These are phyloP conservation scores for Plantago ovata DNA, from an alignment of 257 asterid species.

Conservation along the genomic window DNA sequence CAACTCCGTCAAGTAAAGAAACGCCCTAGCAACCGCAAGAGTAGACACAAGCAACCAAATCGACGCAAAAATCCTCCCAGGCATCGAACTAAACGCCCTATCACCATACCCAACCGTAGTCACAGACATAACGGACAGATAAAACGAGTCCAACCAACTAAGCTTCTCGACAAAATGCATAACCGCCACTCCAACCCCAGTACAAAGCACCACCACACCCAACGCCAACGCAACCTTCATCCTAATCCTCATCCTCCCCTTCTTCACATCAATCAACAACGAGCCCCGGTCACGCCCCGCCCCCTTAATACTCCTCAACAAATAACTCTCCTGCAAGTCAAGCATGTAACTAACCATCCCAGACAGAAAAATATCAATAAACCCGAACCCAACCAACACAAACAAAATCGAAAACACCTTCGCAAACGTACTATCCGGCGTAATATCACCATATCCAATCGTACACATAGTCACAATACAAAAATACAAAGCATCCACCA, in stretches of 20 bases:
- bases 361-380: slow-evolving; percentile 70
- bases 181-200: slow-evolving; percentile 71
- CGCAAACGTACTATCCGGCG: slow-evolving; percentile 60
- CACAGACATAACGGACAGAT: slow-evolving; percentile 92
- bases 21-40: slow-evolving; percentile 97
- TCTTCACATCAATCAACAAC: slow-evolving; percentile 80
- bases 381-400: slow-evolving; percentile 94
- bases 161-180: slow-evolving; percentile 82
- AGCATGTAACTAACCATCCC: slow-evolving; percentile 94
- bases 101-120: slow-evolving; percentile 98
- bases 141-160: slow-evolving; percentile 73
- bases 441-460: slow-evolving; percentile 94
- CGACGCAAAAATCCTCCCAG: slow-evolving; percentile 85
- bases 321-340: slow-evolving; percentile 86
- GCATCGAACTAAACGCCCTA: slow-evolving; percentile 66
- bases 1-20: slow-evolving; percentile 93
- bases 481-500: slow-evolving; percentile 90
- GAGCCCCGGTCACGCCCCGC: slow-evolving; percentile 55
- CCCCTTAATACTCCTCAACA: slow-evolving; percentile 62
- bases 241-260: slow-evolving; percentile 95
- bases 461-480: slow-evolving; percentile 98
- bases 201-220: slow-evolving; percentile 83
- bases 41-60: slow-evolving; percentile 95
- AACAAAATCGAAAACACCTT: slow-evolving; percentile 77
- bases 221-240: slow-evolving; percentile 89